A percentile compares a stretch with the other conserved stretches of the same genome.
Evolutionary conservation across 441 rosid genomes (phyloP).

Genomic region (Arabidopsis lyrata): DNA sequence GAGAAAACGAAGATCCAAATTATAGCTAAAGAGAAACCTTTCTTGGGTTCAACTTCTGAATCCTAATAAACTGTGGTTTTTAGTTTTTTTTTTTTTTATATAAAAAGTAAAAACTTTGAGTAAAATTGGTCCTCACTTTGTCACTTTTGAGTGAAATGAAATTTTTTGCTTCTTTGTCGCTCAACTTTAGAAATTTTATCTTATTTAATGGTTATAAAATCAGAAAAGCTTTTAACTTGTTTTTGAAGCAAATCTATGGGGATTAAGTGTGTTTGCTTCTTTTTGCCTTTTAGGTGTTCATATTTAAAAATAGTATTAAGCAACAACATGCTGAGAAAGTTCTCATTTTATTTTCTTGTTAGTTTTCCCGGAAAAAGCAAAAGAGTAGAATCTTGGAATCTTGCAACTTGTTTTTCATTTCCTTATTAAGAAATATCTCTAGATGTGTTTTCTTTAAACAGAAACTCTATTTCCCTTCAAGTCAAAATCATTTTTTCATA

Average conservation of each 20-base stretch:
- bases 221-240: conserved; percentile 11
- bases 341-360: conserved; percentile 4
- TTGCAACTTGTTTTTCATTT: conserved; percentile 41
- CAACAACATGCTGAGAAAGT: conserved; percentile 28
- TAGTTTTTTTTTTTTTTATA: not conserved
- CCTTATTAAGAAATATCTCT: conserved; percentile 40
- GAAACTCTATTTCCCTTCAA: conserved; percentile 35
- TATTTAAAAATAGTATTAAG: conserved; percentile 20
- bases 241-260: conserved; percentile 22
- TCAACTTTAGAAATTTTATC: conserved; percentile 1
- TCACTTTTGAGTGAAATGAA: not conserved
- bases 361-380: conserved; percentile 40
- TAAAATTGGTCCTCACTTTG: not conserved
- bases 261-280: conserved; percentile 23
- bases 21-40: conserved; percentile 11
- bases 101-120: not conserved
- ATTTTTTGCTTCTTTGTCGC: not conserved
- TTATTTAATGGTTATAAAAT: conserved; percentile 20
- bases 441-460: conserved; percentile 30
- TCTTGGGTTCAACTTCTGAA: conserved; percentile 5
- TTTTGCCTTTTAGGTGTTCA: conserved; percentile 24
- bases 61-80: not conserved
- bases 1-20: not conserved
- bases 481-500: conserved; percentile 14
- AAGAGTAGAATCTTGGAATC: conserved; percentile 37